Evolutionary conservation across 2,329 filamentous ascomycete genomes (phyloP), one percentile per base, ranked within the genome.

Genomic region (Bipolaris cookei): DNA sequence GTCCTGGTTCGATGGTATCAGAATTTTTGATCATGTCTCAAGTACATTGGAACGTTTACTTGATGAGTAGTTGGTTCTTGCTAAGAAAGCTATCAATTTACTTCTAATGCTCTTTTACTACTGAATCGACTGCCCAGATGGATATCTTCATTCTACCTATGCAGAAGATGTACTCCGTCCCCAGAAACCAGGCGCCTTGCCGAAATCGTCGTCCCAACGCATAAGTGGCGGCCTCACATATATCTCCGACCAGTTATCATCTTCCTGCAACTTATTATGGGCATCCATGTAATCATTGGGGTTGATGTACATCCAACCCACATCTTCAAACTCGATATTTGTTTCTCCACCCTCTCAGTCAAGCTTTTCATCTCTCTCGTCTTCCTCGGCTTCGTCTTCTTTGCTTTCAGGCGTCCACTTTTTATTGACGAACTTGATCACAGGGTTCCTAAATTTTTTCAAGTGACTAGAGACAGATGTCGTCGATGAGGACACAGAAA

Each of bases 391-490:
- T 50, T 50, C 37, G 47, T 42, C 47, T 50, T n/a, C 11, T 42
- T 35, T 28, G 18, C 47, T 50, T 5, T 50, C 13, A 25, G 47
- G 25, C 38, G 25, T 16, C 37, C 37, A 50, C 11, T 42, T 4
- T 42, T 37, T 42, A 3, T 21, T 50, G 37, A 50, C 47, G 38
- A 50, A 38, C 37, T 50, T 50, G 37, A 50, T 7, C 18, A 50
- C 47, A 25, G 18, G 18, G 5, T 5, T 32, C 25, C 7, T 4
- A 37, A 42, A n/a, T 42, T 23, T 32, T 23, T 16, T 42, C 28
- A 18, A 50, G 6, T 42, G 47, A 50, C 35, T 42, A 37, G 38
- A 50, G 25, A 38, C 28, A 50, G 25, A 50, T 50, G 47, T 50
- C 37, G 47, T 50, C 37, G 8, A 50, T 25, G 18, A 50, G 47